These are phyloP conservation scores for Aspergillus uvarum DNA, from an alignment of 2,329 filamentous ascomycete genomes.

Conservation along the genomic window DNA sequence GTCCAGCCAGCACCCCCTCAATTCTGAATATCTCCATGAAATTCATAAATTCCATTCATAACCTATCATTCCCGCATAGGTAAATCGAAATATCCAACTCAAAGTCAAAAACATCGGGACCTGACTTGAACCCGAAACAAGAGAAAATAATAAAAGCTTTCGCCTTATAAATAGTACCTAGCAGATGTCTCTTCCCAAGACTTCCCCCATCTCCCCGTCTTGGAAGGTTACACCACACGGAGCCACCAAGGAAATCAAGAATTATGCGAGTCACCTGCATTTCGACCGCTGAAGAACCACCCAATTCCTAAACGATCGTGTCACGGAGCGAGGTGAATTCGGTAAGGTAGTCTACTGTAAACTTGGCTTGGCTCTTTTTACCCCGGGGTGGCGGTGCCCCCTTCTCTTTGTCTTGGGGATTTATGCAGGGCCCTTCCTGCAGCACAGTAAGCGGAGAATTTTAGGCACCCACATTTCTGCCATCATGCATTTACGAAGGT, in stretches of 20 bases:
- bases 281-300: background rate
- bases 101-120: background rate
- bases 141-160: background rate
- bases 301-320: background rate
- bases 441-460: background rate
- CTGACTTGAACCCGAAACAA: background rate
- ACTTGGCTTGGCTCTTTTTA: background rate
- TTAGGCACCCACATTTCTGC: background rate
- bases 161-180: background rate
- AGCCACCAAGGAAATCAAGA: background rate
- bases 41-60: too few relatives aligned
- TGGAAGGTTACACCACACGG: background rate
- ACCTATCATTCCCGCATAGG: too few relatives aligned
- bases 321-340: background rate
- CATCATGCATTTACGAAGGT: background rate
- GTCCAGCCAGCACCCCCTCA: too few relatives aligned
- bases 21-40: too few relatives aligned
- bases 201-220: background rate
- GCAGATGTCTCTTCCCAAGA: background rate
- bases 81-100: background rate
- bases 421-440: background rate
- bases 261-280: background rate
- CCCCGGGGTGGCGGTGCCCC: background rate
- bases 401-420: too few relatives aligned
- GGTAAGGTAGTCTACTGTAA: too few relatives aligned